phyloP scores from a whole-genome alignment of 768 basidiomycete genomes.

The Lactarius hatsudake region DNA sequence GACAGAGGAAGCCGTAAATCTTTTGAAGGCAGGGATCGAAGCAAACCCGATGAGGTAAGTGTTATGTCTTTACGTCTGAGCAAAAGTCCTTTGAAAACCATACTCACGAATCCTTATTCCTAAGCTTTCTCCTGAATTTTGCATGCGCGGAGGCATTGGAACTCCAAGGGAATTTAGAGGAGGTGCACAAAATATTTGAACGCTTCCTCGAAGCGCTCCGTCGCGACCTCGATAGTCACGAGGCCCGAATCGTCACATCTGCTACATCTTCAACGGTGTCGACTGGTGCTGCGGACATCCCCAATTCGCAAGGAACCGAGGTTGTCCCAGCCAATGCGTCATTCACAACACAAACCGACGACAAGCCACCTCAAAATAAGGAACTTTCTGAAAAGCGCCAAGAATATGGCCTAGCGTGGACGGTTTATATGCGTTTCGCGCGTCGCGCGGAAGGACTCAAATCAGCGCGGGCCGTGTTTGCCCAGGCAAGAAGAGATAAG shows the following conservation, averaged over 20 bases:
- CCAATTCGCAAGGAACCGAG: slow-evolving; percentile 14
- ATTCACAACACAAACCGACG: slow-evolving; percentile 48
- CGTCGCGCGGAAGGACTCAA: slow-evolving; percentile 85
- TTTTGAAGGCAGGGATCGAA: slow-evolving; percentile 80
- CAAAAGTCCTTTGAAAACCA: slow-evolving; percentile 20
- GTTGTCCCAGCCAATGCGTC: slow-evolving; percentile 19
- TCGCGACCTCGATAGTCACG: slow-evolving; percentile 58
- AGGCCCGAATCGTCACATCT: slow-evolving; percentile 42
- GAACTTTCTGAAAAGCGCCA: slow-evolving; percentile 58
- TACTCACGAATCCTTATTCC: slow-evolving; percentile 4
- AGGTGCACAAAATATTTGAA: slow-evolving; percentile 71
- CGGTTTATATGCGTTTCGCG: slow-evolving; percentile 92
- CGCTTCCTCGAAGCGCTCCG: slow-evolving; percentile 67
- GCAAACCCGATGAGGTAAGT: slow-evolving; percentile 78
- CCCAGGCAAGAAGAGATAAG: slow-evolving; percentile 71
- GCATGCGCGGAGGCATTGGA: slow-evolving; percentile 78
- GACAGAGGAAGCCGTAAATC: slow-evolving; percentile 75
- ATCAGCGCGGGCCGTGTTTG: slow-evolving; percentile 72
- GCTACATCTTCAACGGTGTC: slow-evolving; percentile 39
- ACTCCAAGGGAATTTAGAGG: slow-evolving; percentile 57
- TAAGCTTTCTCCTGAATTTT: slow-evolving; percentile 86
- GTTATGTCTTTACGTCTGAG: background rate
- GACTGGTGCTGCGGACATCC: slow-evolving; percentile 12
- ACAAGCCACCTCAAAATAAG: slow-evolving; percentile 51
- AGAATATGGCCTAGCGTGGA: slow-evolving; percentile 78